Percentiles rank a stretch among this genome's conserved stretches.
phyloP scores from a whole-genome alignment of 192 early-diverging fungal genomes.

The Thamnidium elegans region DNA sequence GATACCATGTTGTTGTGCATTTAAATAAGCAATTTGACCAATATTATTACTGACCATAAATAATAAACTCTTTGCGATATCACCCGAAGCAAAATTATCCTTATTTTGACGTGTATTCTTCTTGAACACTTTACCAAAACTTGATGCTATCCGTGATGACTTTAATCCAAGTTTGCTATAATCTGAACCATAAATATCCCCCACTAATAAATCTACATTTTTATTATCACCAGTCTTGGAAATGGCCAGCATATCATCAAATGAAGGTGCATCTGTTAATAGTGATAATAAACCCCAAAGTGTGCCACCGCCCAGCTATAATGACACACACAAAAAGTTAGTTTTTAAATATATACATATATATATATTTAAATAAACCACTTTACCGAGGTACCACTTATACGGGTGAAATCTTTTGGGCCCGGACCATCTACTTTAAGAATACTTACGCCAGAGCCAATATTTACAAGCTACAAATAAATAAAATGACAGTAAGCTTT shows the following conservation, averaged over 20 bases:
- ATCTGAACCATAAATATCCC: slow-evolving; percentile 91
- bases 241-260: slow-evolving; percentile 87
- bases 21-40: slow-evolving; percentile 97
- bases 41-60: slow-evolving; percentile 98
- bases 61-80: slow-evolving; percentile 86
- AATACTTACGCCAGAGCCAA: slow-evolving; percentile 95
- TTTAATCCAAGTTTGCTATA: slow-evolving; percentile 94
- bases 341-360: no score
- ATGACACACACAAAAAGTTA: background rate
- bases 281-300: slow-evolving; percentile 91
- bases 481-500: background rate
- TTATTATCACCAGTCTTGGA: slow-evolving; percentile 89
- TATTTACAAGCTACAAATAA: slow-evolving; percentile 78
- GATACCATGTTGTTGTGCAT: slow-evolving; percentile 89
- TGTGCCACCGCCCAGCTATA: slow-evolving; percentile 88
- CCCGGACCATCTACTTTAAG: slow-evolving; percentile 88
- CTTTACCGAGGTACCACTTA: slow-evolving; percentile 80
- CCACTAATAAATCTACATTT: slow-evolving; percentile 89
- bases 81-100: slow-evolving; percentile 65
- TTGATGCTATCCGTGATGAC: slow-evolving; percentile 89
- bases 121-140: slow-evolving; percentile 95
- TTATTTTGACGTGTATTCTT: slow-evolving; percentile 58
- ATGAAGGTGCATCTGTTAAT: slow-evolving; percentile 85
- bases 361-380: no score
- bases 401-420: slow-evolving; percentile 79